phyloP scores from a whole-genome alignment of 2,329 filamentous ascomycete genomes.

The Beauveria brongniartii region DNA sequence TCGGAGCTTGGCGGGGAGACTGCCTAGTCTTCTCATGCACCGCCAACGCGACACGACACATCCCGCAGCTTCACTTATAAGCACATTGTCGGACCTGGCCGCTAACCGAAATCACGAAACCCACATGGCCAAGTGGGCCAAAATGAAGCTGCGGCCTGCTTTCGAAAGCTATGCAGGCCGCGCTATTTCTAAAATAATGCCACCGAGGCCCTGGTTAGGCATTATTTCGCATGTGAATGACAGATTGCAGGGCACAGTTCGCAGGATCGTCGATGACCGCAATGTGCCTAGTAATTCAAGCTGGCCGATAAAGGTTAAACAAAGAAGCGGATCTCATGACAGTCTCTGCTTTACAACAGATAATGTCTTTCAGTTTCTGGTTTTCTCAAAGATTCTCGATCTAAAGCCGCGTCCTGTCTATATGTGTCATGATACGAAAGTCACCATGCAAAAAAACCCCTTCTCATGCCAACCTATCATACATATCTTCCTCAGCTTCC shows the following conservation, averaged over 20 bases:
- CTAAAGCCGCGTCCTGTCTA: background rate
- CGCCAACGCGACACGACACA: background rate
- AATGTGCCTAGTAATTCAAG: background rate
- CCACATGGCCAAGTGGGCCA: background rate
- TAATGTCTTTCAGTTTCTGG: background rate
- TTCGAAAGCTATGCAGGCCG: background rate
- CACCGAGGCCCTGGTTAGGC: background rate
- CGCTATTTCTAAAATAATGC: background rate
- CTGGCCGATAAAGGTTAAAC: background rate
- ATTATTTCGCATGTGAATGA: background rate
- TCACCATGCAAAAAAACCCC: background rate
- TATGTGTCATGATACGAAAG: constrained; percentile 5
- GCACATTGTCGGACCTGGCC: constrained; percentile 8
- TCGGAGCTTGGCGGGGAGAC: background rate
- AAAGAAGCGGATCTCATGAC: background rate
- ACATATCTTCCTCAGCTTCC: background rate
- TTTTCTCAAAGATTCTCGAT: background rate
- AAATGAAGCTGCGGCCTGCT: background rate
- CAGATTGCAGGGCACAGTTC: background rate
- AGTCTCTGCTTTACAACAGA: background rate
- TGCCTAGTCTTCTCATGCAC: background rate
- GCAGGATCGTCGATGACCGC: background rate
- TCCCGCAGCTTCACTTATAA: background rate
- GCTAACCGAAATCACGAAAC: background rate
- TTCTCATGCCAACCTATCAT: background rate